Conservation (phyloP, 2,329 filamentous ascomycete genomes). For the Paramyrothecium sp. region DNA sequence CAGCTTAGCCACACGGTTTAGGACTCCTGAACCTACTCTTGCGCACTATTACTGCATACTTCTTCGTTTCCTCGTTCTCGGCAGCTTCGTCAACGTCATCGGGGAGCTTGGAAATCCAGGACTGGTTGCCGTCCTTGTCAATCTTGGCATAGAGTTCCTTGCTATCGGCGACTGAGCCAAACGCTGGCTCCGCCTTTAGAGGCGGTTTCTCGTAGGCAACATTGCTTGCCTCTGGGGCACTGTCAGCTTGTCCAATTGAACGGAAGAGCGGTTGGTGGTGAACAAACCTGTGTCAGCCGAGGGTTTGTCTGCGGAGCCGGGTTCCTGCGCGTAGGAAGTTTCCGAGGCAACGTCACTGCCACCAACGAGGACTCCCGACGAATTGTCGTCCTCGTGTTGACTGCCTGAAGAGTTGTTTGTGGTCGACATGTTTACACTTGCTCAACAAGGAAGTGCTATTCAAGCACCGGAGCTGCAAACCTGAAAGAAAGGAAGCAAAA, state of each 20-base stretch:
- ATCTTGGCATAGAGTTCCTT: constrained; percentile 42
- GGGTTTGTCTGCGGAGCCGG: no score
- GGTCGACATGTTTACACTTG: no score
- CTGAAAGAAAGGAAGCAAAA: no score
- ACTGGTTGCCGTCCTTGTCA: constrained; percentile 47
- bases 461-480: no score
- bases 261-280: no score
- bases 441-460: no score
- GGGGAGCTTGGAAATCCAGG: constrained; percentile 56
- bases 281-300: no score
- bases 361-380: background rate
- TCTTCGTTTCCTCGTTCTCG: constrained; percentile 60
- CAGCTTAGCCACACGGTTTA: background rate
- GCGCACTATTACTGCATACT: constrained; percentile 59
- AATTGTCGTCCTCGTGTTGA: background rate
- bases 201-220: background rate
- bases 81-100: constrained; percentile 53
- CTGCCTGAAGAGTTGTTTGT: no score
- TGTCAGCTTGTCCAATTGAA: no score
- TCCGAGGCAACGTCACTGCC: background rate
- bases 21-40: constrained; percentile 32
- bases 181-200: constrained; percentile 10
- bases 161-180: constrained; percentile 35
- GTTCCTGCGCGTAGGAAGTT: background rate
- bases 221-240: no score